These are phyloP conservation scores for Diaporthe citri DNA, from an alignment of 2,329 filamentous ascomycete species.

Conservation along the genomic window DNA sequence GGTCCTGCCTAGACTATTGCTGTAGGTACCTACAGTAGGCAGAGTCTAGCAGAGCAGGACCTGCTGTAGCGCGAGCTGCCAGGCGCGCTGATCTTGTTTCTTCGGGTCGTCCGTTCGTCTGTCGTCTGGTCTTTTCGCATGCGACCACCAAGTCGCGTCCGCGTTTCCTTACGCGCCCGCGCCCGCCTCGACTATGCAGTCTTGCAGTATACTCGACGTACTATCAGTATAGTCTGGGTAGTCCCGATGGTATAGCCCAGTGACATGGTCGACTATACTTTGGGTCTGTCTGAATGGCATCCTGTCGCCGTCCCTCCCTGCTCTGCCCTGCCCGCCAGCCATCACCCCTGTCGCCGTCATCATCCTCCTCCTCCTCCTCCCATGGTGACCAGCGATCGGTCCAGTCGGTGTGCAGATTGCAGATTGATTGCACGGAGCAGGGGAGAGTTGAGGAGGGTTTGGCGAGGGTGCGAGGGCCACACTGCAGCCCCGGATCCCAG, in stretches of 20 bases:
- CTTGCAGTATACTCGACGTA: neutral
- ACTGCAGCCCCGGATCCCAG: constrained; percentile 16
- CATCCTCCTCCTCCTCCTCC: neutral
- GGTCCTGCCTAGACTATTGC: neutral
- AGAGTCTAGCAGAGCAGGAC: constrained; percentile 4
- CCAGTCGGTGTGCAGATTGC: constrained; percentile 35
- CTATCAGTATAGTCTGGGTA: constrained; percentile 2
- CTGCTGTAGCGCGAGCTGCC: constrained; percentile 5
- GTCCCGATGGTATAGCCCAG: neutral
- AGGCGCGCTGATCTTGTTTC: constrained; percentile 2
- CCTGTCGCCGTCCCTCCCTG: neutral
- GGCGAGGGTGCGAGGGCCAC: constrained; percentile 28
- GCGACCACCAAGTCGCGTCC: constrained; percentile 22
- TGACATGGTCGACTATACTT: neutral
- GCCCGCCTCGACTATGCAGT: neutral
- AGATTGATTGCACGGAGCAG: constrained; percentile 21
- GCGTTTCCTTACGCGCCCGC: constrained; percentile 21
- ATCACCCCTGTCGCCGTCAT: constrained; percentile 11
- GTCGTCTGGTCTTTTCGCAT: constrained; percentile 1
- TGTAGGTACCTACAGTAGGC: neutral
- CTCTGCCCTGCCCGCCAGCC: neutral
- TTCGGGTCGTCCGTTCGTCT: neutral
- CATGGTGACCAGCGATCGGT: constrained; percentile 9
- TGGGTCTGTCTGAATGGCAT: neutral
- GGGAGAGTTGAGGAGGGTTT: constrained; percentile 6